These are phyloP conservation scores for Euphorbia neoarborescens DNA, from an alignment of 441 rosid genomes.

Conservation along the genomic window DNA sequence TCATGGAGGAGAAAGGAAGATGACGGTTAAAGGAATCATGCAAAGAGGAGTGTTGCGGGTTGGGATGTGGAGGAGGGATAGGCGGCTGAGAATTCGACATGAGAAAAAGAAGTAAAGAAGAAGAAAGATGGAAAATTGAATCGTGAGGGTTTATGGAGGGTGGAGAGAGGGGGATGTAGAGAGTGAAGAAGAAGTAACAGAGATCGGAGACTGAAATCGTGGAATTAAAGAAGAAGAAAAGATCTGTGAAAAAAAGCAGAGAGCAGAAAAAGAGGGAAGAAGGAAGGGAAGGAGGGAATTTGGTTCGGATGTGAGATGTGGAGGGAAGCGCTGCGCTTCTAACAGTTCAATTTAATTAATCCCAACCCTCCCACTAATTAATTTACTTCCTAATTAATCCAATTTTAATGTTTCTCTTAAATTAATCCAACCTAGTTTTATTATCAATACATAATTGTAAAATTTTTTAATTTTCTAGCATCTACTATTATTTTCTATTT, in stretches of 20 bases:
- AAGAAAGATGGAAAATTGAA: not conserved
- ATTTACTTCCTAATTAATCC: no score
- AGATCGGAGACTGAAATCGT: conserved; percentile 7
- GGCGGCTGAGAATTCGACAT: conserved; percentile 48
- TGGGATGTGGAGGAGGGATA: conserved; percentile 21
- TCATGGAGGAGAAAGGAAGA: conserved; percentile 50
- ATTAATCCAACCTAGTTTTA: no score
- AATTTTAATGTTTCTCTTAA: no score
- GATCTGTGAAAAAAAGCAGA: conserved; percentile 36
- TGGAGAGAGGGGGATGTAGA: not conserved
- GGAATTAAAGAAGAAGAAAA: conserved; percentile 21
- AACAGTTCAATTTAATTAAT: not conserved
- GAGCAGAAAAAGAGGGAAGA: conserved; percentile 57
- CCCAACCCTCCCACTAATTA: not conserved
- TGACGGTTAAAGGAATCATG: conserved; percentile 32
- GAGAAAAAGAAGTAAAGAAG: conserved; percentile 1
- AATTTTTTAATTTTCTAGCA: no score
- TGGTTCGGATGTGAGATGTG: conserved; percentile 58
- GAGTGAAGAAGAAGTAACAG: not conserved
- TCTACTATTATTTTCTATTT: no score
- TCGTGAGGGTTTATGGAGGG: not conserved
- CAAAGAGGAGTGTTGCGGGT: conserved; percentile 19
- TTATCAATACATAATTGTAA: no score
- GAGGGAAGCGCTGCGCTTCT: not conserved
- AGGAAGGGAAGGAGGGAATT: conserved; percentile 46